These are phyloP conservation scores for Chlorella sp. DNA, from an alignment of 139 green algal species.

Conservation along the genomic window DNA sequence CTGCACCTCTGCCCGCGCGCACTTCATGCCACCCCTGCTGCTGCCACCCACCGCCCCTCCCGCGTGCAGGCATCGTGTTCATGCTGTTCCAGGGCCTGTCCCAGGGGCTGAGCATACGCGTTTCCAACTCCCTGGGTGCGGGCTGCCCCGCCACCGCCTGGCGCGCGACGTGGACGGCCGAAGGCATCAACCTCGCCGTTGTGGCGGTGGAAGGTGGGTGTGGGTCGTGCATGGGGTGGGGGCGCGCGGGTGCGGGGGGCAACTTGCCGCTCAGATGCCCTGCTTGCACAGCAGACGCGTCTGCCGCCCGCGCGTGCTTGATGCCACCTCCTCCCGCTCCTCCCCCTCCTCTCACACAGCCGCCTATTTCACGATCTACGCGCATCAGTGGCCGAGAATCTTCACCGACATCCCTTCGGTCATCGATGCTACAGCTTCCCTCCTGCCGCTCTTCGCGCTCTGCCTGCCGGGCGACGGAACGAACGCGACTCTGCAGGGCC, in stretches of 20 bases:
- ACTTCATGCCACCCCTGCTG: not conserved
- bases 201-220: not conserved
- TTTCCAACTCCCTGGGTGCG: not conserved
- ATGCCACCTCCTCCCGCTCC: constrained; percentile 9
- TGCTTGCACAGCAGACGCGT: too few species aligned
- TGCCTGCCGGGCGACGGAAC: constrained; percentile 47
- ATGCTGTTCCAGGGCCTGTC: not conserved
- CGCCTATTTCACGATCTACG: too few species aligned
- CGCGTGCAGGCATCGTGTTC: not conserved
- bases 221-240: too few species aligned
- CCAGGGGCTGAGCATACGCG: not conserved
- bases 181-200: not conserved
- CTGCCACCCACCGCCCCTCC: not conserved
- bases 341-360: too few species aligned
- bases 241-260: too few species aligned
- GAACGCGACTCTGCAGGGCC: constrained; percentile 39
- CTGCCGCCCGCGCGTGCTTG: not conserved
- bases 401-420: constrained; percentile 31
- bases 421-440: not conserved
- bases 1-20: not conserved
- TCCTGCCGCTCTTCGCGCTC: constrained; percentile 32
- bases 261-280: too few species aligned
- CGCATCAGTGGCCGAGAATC: too few species aligned
- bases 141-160: not conserved
- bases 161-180: not conserved